These are phyloP conservation scores for Pseudozyma sp. DNA, from an alignment of 1,284 basidiomycete genomes.

Conservation along the genomic window DNA sequence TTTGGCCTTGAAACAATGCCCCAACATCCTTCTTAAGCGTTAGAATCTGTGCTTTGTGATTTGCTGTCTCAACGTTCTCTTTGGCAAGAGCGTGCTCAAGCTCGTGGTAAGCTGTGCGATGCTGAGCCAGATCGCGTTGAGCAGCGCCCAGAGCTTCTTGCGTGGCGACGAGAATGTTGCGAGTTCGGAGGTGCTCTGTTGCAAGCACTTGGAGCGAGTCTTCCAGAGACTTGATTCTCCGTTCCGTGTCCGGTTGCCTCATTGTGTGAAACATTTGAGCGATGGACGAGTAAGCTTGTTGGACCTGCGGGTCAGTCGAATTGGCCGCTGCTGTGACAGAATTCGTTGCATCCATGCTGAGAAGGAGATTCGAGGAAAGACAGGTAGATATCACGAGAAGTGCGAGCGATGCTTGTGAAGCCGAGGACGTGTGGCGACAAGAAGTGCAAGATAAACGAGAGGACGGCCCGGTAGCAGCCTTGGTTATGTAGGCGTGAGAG, in stretches of 20 bases:
- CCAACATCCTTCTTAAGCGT: background rate
- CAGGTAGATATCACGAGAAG: background rate
- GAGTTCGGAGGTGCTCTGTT: background rate
- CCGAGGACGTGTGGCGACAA: too few species aligned
- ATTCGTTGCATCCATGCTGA: conserved; percentile 2
- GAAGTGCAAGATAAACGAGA: too few species aligned
- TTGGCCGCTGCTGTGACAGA: background rate
- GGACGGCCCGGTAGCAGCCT: too few species aligned
- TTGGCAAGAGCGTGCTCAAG: background rate
- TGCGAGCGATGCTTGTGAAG: background rate
- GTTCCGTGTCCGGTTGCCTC: background rate
- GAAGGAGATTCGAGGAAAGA: background rate
- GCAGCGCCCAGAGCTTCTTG: background rate
- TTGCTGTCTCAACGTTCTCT: background rate
- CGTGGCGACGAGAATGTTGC: too few species aligned
- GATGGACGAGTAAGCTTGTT: conserved; percentile 3
- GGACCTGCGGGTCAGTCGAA: background rate
- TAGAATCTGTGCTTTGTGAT: background rate
- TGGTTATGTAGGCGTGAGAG: too few species aligned
- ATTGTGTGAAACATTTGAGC: background rate
- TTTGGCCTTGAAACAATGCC: background rate
- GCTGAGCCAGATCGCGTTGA: background rate
- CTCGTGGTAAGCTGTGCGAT: background rate
- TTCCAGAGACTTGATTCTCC: conserved; percentile 7
- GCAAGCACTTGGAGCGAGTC: background rate